Conservation (phyloP, 176 grass and related monocot species). For the Themeda triandra region DNA sequence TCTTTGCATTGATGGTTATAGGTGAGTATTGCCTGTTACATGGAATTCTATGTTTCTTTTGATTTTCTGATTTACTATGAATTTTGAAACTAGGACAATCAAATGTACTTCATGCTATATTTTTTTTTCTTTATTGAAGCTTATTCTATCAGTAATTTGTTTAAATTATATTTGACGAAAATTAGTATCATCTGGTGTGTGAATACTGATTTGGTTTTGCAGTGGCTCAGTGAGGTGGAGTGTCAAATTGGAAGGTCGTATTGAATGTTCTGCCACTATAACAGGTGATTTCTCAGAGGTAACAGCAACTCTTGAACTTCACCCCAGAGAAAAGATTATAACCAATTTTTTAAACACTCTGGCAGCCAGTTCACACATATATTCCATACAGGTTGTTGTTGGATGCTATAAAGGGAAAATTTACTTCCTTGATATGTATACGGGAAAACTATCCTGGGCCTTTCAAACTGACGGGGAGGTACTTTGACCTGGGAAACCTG, state of each 20-base stretch:
- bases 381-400: conserved; percentile 68
- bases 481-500: background rate
- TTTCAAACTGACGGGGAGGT: conserved; percentile 90
- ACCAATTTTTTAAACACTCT: conserved; percentile 1
- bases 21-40: conserved; percentile 34
- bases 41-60: background rate
- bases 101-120: background rate
- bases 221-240: conserved; percentile 77
- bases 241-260: conserved; percentile 67
- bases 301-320: conserved; percentile 2
- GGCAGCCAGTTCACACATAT: conserved; percentile 17
- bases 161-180: conserved; percentile 5
- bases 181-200: background rate
- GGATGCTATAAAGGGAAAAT: conserved; percentile 95
- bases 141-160: background rate
- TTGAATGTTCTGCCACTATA: conserved; percentile 77
- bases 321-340: background rate
- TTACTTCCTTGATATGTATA: conserved; percentile 74
- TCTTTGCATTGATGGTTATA: conserved; percentile 70
- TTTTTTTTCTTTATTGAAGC: background rate
- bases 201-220: conserved; percentile 16
- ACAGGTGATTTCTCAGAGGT: conserved; percentile 88
- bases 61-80: background rate
- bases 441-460: conserved; percentile 60
- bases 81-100: conserved; percentile 13